Base-by-base conservation (phyloP, 768 basidiomycete species). In the Tephrocybe sp. region DNA sequence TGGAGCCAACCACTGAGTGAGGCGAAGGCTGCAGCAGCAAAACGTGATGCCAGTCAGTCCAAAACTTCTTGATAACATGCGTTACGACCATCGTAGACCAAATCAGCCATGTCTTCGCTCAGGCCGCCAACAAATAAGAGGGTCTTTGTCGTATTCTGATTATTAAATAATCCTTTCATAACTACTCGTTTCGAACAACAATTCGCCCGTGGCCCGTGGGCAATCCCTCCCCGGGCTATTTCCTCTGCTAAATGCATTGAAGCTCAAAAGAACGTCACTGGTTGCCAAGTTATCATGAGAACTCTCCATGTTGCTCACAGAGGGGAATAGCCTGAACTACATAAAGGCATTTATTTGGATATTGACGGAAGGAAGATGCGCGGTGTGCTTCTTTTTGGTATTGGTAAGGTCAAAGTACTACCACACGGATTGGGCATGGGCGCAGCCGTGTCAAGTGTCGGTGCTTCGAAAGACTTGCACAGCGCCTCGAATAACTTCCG, bases 1-100 rank as follows among this genome's bases (percentile, higher is more conserved):
- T 90, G 88, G 81, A 78, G 84, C 51, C 80, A 77, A 57, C 80
- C 83, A 28, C 68, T 89, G 31, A 75, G 70, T 37, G 85, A 89
- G 63, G 82, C 83, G 16, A 80, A 79, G 59, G 71, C 71, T 31
- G 77, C 80, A 7, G 70, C 73, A 38, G 75, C 69, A 49, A 63
- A 61, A 52, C 61, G 64, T 6, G n/a, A 25, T 26, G 15, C 40
- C 13, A 21, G 32, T 5, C 32, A 11, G 19, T 32, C 45, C 28
- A 27, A 40, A 52, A 11, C 12, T 2, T 46, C 44, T 37, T 44
- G 35, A 44, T 11, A 26, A 12, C 24, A 41, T 31, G 47, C 41
- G 25, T 18, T n/a, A n/a, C n/a, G n/a, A n/a, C n/a, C n/a, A n/a
- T n/a, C n/a, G n/a, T n/a, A n/a, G n/a, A n/a, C n/a, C n/a, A n/a